Percentiles rank a stretch among this genome's conserved stretches.
phyloP scores from a whole-genome alignment of 257 asterid species.

The Solanum ossicruentum region DNA sequence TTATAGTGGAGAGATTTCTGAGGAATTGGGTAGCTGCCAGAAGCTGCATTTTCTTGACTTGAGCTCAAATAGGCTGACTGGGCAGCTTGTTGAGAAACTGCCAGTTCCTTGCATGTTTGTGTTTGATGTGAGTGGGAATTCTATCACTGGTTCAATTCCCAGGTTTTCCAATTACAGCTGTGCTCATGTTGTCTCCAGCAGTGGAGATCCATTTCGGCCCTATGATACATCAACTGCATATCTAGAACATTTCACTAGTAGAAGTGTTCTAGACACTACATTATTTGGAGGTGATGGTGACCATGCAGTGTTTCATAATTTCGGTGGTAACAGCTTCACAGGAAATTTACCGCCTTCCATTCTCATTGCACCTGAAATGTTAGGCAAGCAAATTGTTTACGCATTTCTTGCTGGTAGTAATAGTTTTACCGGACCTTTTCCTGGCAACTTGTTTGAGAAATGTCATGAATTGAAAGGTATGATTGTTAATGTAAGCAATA shows the following conservation, averaged over 20 bases:
- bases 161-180: slow-evolving; percentile 33
- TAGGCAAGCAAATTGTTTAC: slow-evolving; percentile 42
- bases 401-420: slow-evolving; percentile 75
- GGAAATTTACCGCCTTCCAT: slow-evolving; percentile 37
- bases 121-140: slow-evolving; percentile 68
- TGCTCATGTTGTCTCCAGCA: slow-evolving; percentile 12
- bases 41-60: slow-evolving; percentile 68
- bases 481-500: slow-evolving; percentile 50
- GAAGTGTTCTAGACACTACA: slow-evolving; percentile 25
- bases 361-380: slow-evolving; percentile 49
- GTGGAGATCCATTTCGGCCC: slow-evolving; percentile 5
- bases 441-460: slow-evolving; percentile 38
- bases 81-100: slow-evolving; percentile 42
- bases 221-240: slow-evolving; percentile 51
- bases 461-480: slow-evolving; percentile 54
- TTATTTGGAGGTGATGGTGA: slow-evolving; percentile 24
- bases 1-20: slow-evolving; percentile 36
- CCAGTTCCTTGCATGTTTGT: slow-evolving; percentile 82
- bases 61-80: slow-evolving; percentile 64
- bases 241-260: slow-evolving; percentile 32
- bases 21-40: slow-evolving; percentile 48
- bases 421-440: slow-evolving; percentile 57
- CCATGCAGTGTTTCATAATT: slow-evolving; percentile 46
- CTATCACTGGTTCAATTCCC: slow-evolving; percentile 65
- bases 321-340: slow-evolving; percentile 53